These are phyloP conservation scores for Saccharomycopsis sp. DNA, from an alignment of 805 yeast genomes.

Conservation along the genomic window DNA sequence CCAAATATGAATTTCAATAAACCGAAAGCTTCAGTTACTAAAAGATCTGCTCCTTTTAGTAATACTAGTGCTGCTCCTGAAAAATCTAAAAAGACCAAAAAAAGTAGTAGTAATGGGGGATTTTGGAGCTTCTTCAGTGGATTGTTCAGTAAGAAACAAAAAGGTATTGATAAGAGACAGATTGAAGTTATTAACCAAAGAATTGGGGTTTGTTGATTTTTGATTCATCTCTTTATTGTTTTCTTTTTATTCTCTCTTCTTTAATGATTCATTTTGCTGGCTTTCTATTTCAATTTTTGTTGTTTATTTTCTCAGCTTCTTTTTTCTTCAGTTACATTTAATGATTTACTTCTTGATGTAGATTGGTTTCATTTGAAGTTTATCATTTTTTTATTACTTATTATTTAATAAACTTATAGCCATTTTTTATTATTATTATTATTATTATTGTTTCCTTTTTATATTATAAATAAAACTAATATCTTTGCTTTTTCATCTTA, in stretches of 20 bases:
- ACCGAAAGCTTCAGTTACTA: not conserved
- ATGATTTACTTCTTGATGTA: too few relatives aligned
- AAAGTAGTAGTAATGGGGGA: conserved; percentile 9
- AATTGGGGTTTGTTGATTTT: conserved; percentile 10
- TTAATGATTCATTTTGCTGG: too few relatives aligned
- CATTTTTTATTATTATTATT: too few relatives aligned
- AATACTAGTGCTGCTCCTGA: not conserved
- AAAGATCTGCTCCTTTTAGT: not conserved
- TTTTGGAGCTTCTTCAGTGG: conserved; percentile 6
- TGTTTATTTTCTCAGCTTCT: too few relatives aligned
- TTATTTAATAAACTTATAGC: too few relatives aligned
- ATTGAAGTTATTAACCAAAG: conserved; percentile 14
- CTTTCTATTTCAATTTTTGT: too few relatives aligned
- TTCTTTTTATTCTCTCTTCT: not conserved
- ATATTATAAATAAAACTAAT: too few relatives aligned
- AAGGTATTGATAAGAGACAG: conserved; percentile 10
- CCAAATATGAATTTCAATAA: conserved; percentile 11
- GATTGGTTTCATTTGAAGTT: too few relatives aligned
- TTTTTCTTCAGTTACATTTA: too few relatives aligned
- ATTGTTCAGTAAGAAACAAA: conserved; percentile 9
- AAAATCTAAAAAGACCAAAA: not conserved
- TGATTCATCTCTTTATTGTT: not conserved
- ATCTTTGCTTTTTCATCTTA: too few relatives aligned
- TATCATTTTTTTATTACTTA: too few relatives aligned
- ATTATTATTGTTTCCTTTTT: too few relatives aligned